Evolutionary conservation across 495 filamentous ascomycete genomes (phyloP), one percentile per base, ranked within the genome.

Genomic region (Aspergillus avenaceus): DNA sequence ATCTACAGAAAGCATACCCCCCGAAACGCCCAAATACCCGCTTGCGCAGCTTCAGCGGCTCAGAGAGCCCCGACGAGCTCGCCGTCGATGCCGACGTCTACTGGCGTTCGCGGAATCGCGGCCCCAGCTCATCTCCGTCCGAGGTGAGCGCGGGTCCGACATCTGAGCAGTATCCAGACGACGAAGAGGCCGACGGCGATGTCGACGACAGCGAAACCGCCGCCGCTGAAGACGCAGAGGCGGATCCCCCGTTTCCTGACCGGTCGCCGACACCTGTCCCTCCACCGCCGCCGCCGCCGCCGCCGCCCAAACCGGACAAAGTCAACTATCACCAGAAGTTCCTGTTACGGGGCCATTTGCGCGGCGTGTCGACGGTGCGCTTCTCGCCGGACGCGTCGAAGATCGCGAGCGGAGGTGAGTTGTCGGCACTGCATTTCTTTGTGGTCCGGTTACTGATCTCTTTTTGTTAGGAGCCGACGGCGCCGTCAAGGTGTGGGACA

Each of bases 401-500:
- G 84, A 88, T 98, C 55, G 93, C 93, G 4, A 95, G 88, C 54
- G 85, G 84, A 48, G 91, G 84, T 87, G 71, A 52, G 76, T 72
- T 29, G 41, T 37, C 23, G 31, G 5, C 28, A 9, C 31, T 36
- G 27, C 25, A 41, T 24, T 5, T 46, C 19, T 19, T 25, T 43
- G 9, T 47, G 28, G n/a, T n/a, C 32, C 38, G 28, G 46, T 25
- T 22, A 11, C 22, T 59, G 16, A 38, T 21, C n/a, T 14, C n/a
- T 38, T 38, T 18, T n/a, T n/a, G n/a, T 24, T 55, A 85, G 84
- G 92, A 19, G 89, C 93, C 47, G 93, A 98, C 62, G 84, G 80
- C 27, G 90, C 87, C 6, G 81, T 91, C 54, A 95, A 91, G 66
- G 84, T 98, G 41, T 97, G 93, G 93, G 84, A 92, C 55, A 84